Percentiles rank a stretch among this genome's conserved stretches.
These are phyloP conservation scores for Tephrocybe rancida DNA, from an alignment of 768 basidiomycete species.

Conservation along the genomic window DNA sequence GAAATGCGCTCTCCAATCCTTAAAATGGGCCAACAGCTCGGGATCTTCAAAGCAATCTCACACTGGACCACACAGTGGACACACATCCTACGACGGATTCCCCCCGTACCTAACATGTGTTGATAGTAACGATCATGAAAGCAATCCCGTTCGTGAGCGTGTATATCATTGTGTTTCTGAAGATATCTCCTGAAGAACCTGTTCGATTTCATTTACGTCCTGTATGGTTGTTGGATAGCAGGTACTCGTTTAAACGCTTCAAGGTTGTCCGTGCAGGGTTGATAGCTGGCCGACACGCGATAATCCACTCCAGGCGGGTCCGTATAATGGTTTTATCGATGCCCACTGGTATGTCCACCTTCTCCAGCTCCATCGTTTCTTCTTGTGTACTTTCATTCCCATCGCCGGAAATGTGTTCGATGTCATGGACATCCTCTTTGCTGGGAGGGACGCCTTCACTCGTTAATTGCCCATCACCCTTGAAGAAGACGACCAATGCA, in stretches of 20 bases:
- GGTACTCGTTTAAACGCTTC: constrained; percentile 75
- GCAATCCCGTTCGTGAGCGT: no score
- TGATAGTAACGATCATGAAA: no score
- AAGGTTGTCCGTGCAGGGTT: constrained; percentile 87
- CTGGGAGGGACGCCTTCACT: background rate
- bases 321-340: constrained; percentile 65
- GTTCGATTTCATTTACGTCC: background rate
- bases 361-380: background rate
- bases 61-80: no score
- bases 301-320: constrained; percentile 84
- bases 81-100: no score
- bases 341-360: constrained; percentile 1
- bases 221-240: constrained; percentile 38
- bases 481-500: constrained; percentile 14
- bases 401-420: background rate
- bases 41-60: no score
- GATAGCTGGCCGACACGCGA: constrained; percentile 68
- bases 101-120: no score
- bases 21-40: no score
- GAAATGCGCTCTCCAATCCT: no score
- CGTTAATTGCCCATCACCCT: background rate
- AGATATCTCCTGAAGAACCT: no score
- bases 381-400: background rate
- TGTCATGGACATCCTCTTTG: background rate
- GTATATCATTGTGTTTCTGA: no score